Evolutionary conservation across 306 rosid genomes (phyloP).

Genomic region (Gleditsia sinensis): DNA sequence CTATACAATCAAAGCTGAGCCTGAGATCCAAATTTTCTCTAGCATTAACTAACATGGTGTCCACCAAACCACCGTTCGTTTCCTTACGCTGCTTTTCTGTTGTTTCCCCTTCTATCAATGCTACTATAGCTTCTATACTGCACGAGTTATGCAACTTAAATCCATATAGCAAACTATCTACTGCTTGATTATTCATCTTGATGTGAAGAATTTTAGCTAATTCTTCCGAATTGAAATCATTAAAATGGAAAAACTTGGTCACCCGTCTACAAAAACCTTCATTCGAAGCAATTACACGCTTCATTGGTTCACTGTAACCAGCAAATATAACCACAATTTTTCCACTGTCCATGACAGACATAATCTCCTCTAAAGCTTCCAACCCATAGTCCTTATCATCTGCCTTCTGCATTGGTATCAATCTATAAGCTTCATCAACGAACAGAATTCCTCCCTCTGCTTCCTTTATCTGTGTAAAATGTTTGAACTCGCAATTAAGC

Average conservation of each 20-base stretch:
- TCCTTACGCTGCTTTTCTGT: conserved; percentile 79
- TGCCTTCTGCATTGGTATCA: conserved; percentile 92
- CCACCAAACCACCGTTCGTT: conserved; percentile 86
- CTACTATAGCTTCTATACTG: conserved; percentile 59
- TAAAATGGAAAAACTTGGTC: conserved; percentile 87
- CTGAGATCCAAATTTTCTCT: conserved; percentile 87
- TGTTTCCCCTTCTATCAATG: conserved; percentile 61
- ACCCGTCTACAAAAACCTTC: conserved; percentile 98
- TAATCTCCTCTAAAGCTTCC: conserved; percentile 97
- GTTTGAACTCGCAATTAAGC: conserved; percentile 29
- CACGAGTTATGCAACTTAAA: conserved; percentile 79
- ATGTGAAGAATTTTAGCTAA: conserved; percentile 80
- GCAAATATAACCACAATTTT: conserved; percentile 91
- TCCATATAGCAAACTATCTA: conserved; percentile 76
- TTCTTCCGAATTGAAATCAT: conserved; percentile 75
- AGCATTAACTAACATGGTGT: conserved; percentile 81
- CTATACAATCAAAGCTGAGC: conserved; percentile 83
- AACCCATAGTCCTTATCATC: conserved; percentile 96
- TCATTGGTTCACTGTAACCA: conserved; percentile 90
- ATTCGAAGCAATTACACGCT: conserved; percentile 83
- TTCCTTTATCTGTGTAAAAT: conserved; percentile 65
- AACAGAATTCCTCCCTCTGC: conserved; percentile 98
- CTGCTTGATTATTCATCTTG: conserved; percentile 72
- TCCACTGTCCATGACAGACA: conserved; percentile 99
- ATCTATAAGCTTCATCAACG: conserved; percentile 91